Evolutionary conservation across 1,284 basidiomycete species (phyloP).

Genomic region (Moniliella sp.): DNA sequence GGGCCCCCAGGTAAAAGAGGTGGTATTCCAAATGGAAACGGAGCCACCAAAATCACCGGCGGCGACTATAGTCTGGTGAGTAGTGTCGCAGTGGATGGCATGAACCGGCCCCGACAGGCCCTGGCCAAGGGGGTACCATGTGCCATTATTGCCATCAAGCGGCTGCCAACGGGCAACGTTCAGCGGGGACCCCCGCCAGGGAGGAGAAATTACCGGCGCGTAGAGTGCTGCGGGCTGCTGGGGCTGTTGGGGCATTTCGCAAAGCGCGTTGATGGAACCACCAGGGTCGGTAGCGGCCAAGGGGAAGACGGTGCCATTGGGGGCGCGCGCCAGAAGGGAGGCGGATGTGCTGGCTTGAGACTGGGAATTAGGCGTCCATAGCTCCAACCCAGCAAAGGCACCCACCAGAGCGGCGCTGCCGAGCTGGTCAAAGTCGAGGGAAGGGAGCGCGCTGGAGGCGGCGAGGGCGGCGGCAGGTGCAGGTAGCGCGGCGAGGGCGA

Average conservation of each 20-base stretch:
- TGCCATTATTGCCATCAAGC: constrained; percentile 4
- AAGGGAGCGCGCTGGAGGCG: no score
- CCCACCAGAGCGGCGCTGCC: constrained; percentile 22
- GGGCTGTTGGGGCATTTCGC: constrained; percentile 9
- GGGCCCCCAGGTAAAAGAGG: constrained; percentile 49
- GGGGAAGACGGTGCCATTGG: constrained; percentile 19
- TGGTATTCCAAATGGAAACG: constrained; percentile 58
- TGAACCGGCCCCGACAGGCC: constrained; percentile 46
- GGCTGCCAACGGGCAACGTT: constrained; percentile 11
- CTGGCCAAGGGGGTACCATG: constrained; percentile 9
- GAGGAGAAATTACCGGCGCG: constrained; percentile 31
- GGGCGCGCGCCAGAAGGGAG: constrained; percentile 14
- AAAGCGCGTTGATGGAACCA: constrained; percentile 30
- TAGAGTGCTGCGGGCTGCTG: no score
- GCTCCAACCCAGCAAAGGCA: constrained; percentile 17
- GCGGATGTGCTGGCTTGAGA: no score
- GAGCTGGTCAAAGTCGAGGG: constrained; percentile 24
- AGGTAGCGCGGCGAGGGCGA: no score
- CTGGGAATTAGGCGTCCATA: no score
- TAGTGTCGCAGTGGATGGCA: constrained; percentile 62
- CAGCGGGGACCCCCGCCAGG: constrained; percentile 15
- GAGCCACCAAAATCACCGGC: constrained; percentile 56
- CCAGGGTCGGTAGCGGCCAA: constrained; percentile 25
- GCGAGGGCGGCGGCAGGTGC: no score
- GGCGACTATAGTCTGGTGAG: constrained; percentile 53